Evolutionary conservation across 2,329 filamentous ascomycete genomes (phyloP).

Genomic region (Apiospora rasikravindrae): DNA sequence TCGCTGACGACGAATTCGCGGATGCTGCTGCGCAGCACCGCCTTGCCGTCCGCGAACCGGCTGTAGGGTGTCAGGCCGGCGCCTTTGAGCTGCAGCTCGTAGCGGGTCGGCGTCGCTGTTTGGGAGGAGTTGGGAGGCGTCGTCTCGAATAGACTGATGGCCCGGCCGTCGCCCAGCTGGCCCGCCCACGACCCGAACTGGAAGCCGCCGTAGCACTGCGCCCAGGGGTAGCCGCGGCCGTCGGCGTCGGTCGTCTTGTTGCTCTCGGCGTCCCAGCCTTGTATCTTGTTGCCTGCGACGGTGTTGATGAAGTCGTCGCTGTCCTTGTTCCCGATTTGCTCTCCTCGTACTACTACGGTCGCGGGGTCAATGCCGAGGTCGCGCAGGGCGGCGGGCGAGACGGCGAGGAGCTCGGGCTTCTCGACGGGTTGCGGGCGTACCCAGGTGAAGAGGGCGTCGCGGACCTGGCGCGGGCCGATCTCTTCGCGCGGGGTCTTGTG

Average conservation of each 20-base stretch:
- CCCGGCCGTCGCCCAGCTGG: constrained; percentile 91
- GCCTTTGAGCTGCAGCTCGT: constrained; percentile 93
- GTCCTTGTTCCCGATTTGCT: constrained; percentile 35
- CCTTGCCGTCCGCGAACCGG: constrained; percentile 94
- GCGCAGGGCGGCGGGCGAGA: constrained; percentile 77
- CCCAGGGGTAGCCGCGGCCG: constrained; percentile 87
- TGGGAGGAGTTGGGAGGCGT: constrained; percentile 63
- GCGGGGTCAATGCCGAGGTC: constrained; percentile 78
- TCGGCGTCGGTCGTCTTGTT: constrained; percentile 45
- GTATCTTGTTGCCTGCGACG: constrained; percentile 81
- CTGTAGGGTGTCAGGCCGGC: constrained; percentile 94
- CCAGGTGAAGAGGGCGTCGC: constrained; percentile 85
- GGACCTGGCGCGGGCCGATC: constrained; percentile 82
- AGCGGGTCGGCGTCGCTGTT: constrained; percentile 53
- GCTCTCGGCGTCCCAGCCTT: constrained; percentile 75
- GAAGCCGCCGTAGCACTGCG: constrained; percentile 93
- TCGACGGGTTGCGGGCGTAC: constrained; percentile 79
- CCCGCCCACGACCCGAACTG: constrained; percentile 90
- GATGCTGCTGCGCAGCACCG: constrained; percentile 89
- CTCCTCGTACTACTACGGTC: constrained; percentile 58
- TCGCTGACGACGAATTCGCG: constrained; percentile 94
- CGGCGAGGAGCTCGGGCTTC: constrained; percentile 78
- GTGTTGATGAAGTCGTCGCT: constrained; percentile 75
- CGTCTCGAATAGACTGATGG: constrained; percentile 91
- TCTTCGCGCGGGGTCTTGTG: constrained; percentile 79